Evolutionary conservation across 257 asterid genomes (phyloP).

Genomic region (Gentiana straminea): DNA sequence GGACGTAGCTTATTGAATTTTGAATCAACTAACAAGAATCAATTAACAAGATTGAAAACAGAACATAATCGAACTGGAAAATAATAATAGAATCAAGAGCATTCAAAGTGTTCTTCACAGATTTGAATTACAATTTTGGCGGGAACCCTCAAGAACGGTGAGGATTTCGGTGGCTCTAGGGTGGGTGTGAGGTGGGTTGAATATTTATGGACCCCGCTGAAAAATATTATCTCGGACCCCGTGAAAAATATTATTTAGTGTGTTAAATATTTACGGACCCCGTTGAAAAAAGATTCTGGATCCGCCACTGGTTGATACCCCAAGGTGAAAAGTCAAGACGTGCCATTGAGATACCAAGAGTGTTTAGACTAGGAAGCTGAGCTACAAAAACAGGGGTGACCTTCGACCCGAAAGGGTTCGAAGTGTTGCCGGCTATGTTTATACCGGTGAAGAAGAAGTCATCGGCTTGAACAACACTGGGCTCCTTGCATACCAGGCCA

Average conservation of each 20-base stretch:
- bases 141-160: background rate
- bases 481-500: constrained; percentile 15
- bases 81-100: too few relatives aligned
- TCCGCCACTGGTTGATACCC: background rate
- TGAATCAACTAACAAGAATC: too few relatives aligned
- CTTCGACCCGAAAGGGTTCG: constrained; percentile 16
- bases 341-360: constrained; percentile 3
- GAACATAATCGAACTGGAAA: too few relatives aligned
- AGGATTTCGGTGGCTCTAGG: constrained; percentile 1
- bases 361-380: constrained; percentile 6
- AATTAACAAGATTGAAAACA: too few relatives aligned
- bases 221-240: too few relatives aligned
- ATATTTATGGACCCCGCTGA: too few relatives aligned
- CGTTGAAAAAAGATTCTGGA: too few relatives aligned
- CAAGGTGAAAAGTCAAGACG: background rate
- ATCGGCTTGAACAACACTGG: constrained; percentile 3
- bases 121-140: too few relatives aligned
- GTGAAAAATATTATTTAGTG: too few relatives aligned
- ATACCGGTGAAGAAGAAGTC: constrained; percentile 23
- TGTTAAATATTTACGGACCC: too few relatives aligned
- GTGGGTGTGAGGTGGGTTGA: constrained; percentile 9
- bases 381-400: background rate
- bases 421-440: constrained; percentile 18
- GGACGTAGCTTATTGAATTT: too few relatives aligned
- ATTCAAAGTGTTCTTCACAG: too few relatives aligned